phyloP scores from a whole-genome alignment of 1,139 yeast genomes.

The Debaryomyces udenii region DNA sequence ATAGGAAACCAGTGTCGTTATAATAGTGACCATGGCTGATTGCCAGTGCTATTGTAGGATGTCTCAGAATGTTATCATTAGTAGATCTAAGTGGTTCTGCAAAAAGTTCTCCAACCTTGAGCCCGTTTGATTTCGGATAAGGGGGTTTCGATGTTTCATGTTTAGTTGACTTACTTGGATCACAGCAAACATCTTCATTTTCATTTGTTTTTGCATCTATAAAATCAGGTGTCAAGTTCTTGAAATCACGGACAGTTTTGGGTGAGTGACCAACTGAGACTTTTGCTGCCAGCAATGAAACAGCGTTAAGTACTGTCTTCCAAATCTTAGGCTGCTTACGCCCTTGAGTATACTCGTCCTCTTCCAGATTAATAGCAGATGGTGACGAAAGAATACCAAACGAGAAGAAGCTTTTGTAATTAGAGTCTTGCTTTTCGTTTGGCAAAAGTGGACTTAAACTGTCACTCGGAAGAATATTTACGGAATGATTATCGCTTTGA shows the following conservation, averaged over 20 bases:
- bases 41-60: slow-evolving; percentile 4
- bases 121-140: not conserved
- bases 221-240: slow-evolving; percentile 33
- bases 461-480: slow-evolving; percentile 4
- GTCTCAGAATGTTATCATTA: slow-evolving; percentile 7
- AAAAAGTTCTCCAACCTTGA: not conserved
- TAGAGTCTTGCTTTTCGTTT: too few relatives aligned
- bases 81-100: not conserved
- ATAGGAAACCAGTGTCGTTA: slow-evolving; percentile 11
- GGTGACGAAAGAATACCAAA: slow-evolving; percentile 9
- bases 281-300: slow-evolving; percentile 55
- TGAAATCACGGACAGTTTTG: slow-evolving; percentile 22
- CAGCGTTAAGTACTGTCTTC: slow-evolving; percentile 48
- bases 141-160: not conserved
- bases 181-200: too few relatives aligned
- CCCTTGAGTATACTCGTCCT: too few relatives aligned
- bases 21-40: slow-evolving; percentile 9
- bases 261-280: slow-evolving; percentile 47
- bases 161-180: not conserved
- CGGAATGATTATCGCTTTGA: not conserved
- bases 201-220: slow-evolving; percentile 9
- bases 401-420: not conserved
- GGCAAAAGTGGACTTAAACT: not conserved
- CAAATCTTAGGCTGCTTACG: slow-evolving; percentile 24
- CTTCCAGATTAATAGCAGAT: not conserved